Conservation (phyloP, 768 basidiomycete genomes). For the Russula compacta region DNA sequence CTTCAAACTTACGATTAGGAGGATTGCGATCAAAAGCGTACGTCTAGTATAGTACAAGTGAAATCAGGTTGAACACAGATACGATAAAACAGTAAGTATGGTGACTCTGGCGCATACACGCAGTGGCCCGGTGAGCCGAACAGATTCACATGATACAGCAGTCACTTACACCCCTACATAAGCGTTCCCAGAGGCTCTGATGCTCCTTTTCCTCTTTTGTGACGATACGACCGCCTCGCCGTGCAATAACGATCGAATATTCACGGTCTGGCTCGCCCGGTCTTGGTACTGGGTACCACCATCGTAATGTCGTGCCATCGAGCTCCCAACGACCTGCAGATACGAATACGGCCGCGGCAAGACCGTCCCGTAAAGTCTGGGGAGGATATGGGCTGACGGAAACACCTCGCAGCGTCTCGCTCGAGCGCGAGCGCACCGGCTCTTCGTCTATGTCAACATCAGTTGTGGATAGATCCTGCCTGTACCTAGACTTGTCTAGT, state of each 20-base stretch:
- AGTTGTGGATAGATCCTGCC: constrained; percentile 8
- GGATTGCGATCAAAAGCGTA: neutral
- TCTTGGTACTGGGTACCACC: constrained; percentile 28
- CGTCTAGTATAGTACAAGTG: neutral
- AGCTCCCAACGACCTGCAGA: constrained; percentile 41
- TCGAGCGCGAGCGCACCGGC: constrained; percentile 6
- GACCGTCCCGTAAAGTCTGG: constrained; percentile 39
- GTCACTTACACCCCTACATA: constrained; percentile 7
- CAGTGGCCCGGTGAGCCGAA: no score
- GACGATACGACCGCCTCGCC: constrained; percentile 28
- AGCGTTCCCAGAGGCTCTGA: constrained; percentile 11
- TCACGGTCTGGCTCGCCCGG: constrained; percentile 25
- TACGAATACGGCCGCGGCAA: constrained; percentile 36
- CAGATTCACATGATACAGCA: constrained; percentile 13
- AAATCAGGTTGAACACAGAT: neutral
- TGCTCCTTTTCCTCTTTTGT: constrained; percentile 14
- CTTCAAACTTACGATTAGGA: constrained; percentile 1
- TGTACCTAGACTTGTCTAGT: neutral
- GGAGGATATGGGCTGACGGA: constrained; percentile 12
- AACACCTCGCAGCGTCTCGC: constrained; percentile 18
- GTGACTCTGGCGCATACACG: neutral
- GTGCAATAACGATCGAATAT: constrained; percentile 26
- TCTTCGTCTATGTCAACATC: constrained; percentile 5
- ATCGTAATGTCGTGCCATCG: constrained; percentile 42
- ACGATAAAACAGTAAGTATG: neutral